Conservation (phyloP, 768 basidiomycete genomes). For the Hygrocybe coccinea region DNA sequence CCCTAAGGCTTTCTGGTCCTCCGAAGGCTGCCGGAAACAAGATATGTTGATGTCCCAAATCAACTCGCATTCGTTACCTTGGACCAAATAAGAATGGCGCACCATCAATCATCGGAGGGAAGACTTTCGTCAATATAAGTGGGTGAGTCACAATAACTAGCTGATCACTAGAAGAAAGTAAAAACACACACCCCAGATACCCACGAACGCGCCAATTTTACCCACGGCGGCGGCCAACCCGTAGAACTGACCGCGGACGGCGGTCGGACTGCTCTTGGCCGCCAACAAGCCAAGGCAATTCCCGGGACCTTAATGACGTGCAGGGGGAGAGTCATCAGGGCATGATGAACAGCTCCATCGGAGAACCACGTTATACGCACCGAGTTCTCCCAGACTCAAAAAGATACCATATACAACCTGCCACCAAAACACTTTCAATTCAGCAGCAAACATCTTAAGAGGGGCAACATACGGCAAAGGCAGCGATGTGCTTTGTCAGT, state of each 20-base stretch:
- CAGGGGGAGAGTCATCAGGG: no score
- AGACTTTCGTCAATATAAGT: conserved; percentile 37
- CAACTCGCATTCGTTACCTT: no score
- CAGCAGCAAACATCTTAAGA: background rate
- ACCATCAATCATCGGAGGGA: conserved; percentile 64
- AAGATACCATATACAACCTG: conserved; percentile 88
- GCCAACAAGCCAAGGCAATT: conserved; percentile 85
- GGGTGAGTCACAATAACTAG: background rate
- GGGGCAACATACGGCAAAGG: conserved; percentile 54
- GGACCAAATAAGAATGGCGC: conserved; percentile 87
- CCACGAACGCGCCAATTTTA: conserved; percentile 79
- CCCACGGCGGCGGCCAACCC: conserved; percentile 83
- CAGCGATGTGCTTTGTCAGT: conserved; percentile 63
- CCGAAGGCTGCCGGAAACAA: no score
- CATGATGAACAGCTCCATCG: background rate
- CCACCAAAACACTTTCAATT: background rate
- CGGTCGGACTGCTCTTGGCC: conserved; percentile 80
- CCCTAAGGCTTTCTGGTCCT: no score
- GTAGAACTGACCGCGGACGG: conserved; percentile 80
- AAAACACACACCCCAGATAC: conserved; percentile 62
- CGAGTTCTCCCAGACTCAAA: conserved; percentile 82
- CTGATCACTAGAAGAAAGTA: background rate
- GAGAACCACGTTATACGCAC: conserved; percentile 20
- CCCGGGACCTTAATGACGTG: no score
- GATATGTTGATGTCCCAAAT: no score